These are phyloP conservation scores for Trebouxia sp. DNA, from an alignment of 139 green algal genomes.

Conservation along the genomic window DNA sequence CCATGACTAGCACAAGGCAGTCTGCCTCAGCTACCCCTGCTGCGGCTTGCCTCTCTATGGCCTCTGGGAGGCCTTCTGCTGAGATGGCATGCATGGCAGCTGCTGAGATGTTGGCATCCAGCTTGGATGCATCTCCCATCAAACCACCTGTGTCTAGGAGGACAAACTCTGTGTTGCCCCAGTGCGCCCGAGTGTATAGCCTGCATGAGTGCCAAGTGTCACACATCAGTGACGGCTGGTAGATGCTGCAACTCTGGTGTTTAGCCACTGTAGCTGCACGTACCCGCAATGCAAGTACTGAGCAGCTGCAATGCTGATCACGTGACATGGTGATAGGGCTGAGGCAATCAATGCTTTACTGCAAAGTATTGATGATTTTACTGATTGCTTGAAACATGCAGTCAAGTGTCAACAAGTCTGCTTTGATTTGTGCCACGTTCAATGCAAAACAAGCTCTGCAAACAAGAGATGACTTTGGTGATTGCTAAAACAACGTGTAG, in stretches of 20 bases:
- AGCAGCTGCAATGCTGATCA: background rate
- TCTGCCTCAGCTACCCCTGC: conserved; percentile 88
- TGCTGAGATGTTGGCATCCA: conserved; percentile 52
- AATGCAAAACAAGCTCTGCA: background rate
- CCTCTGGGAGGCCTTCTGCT: conserved; percentile 66
- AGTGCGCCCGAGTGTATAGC: conserved; percentile 89
- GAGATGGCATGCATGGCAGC: conserved; percentile 57
- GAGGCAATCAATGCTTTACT: no score
- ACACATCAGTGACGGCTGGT: background rate
- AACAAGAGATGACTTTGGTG: background rate
- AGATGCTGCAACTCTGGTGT: no score
- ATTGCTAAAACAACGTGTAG: no score
- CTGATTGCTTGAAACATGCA: no score
- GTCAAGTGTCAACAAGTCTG: no score
- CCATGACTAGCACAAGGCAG: conserved; percentile 83
- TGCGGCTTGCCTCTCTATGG: conserved; percentile 91
- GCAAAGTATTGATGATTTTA: no score
- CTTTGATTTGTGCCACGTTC: no score
- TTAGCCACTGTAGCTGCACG: no score
- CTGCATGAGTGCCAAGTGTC: conserved; percentile 38
- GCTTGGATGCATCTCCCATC: conserved; percentile 74
- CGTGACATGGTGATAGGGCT: no score
- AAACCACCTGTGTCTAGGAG: conserved; percentile 96
- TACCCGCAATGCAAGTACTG: background rate
- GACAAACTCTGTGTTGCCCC: conserved; percentile 90